Conservation (phyloP, 73 alveolate species). For the Blepharisma japonicum region DNA sequence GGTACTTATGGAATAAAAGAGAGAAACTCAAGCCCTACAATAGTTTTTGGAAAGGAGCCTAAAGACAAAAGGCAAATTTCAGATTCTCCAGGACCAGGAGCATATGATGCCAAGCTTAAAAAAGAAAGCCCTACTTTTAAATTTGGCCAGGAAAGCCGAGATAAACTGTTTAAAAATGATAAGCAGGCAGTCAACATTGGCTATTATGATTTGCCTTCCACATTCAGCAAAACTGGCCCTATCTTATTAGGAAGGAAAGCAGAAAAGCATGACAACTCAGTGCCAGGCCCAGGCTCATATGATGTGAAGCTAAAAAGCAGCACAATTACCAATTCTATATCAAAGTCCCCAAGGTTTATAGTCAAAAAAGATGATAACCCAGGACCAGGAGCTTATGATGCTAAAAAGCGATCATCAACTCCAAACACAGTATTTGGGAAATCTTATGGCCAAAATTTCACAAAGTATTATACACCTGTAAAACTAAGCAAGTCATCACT, state of each 20-base stretch:
- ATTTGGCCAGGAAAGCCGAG: no score
- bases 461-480: no score
- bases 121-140: no score
- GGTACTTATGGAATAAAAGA: conserved; percentile 9
- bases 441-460: no score
- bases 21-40: not conserved
- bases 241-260: no score
- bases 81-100: conserved; percentile 22
- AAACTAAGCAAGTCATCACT: no score
- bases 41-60: not conserved
- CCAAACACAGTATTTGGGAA: no score
- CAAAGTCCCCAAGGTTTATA: not conserved
- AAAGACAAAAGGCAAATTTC: not conserved
- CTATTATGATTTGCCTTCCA: no score
- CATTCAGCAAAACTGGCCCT: no score
- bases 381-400: conserved; percentile 12
- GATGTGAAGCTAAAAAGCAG: not conserved
- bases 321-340: not conserved
- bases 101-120: not conserved
- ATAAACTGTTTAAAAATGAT: no score
- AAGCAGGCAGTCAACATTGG: no score
- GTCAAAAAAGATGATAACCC: not conserved
- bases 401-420: no score
- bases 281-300: conserved; percentile 29
- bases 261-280: not conserved